Evolutionary conservation across 345 rosid species (phyloP), one percentile per base, ranked within the genome.

Genomic region (Melaleuca alternifolia): DNA sequence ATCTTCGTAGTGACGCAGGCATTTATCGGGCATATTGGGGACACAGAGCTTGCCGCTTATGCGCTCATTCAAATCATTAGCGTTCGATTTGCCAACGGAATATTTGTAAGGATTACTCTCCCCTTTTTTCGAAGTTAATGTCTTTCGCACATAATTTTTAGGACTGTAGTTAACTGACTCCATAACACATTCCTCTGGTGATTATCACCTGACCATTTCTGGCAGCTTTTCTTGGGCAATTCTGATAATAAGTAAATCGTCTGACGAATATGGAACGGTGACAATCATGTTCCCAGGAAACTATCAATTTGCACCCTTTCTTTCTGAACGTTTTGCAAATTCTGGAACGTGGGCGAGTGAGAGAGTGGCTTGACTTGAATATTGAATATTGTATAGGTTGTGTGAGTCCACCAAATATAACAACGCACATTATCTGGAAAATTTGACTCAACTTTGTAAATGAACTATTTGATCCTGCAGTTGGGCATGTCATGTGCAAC

Each of bases 401-500:
- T 13, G 18, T 51, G 53, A 13, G 13, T 51, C 53, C 53, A 51
- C 53, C 53, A 51, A 13, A 51, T 51, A 13, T 13, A 16, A 51
- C 53, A 12, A 51, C 5, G 53, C 53, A 23, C 30, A 51, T 50
- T 51, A 51, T 51, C 53, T 1, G 53, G 53, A 51, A 62, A 30
- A 26, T 62, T 24, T 62, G 81, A 71, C 30, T 71, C 6, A 44
- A 37, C 11, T 51, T 65, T 48, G 18, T 44, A 33, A 51, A 28
- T n/a, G 28, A 46, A 54, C 50, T 1, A 21, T 48, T 48, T 50
- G 65, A 48, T 52, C 41, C 59, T 79, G 50, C 53, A 92, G 93
- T 85, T 90, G 1, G 94, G 95, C 61, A 93, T 93, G 95, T 91
- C 92, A 54, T 92, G 93, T 76, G 95, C 95, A 6, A 90, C 95